Percentiles rank a stretch among this genome's conserved stretches.
These are phyloP conservation scores for Rhodotorula sp. DNA, from an alignment of 1,284 basidiomycete species.

Conservation along the genomic window DNA sequence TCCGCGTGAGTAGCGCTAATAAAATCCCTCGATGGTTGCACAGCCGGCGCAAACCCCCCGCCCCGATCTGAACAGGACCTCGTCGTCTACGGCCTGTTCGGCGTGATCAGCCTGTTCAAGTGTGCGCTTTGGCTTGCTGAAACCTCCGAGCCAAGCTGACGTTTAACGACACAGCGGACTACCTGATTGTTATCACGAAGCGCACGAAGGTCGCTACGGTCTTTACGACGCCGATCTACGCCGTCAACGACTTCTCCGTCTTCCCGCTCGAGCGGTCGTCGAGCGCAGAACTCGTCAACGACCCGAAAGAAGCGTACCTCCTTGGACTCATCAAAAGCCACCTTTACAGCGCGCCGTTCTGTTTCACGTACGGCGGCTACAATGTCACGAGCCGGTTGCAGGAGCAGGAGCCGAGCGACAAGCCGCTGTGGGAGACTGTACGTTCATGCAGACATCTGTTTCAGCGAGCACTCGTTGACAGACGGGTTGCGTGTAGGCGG, in stretches of 20 bases:
- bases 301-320: conserved; percentile 84
- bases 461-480: background rate
- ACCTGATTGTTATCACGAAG: conserved; percentile 83
- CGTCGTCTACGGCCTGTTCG: conserved; percentile 75
- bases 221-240: conserved; percentile 80
- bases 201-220: conserved; percentile 76
- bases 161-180: conserved; percentile 66
- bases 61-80: conserved; percentile 53
- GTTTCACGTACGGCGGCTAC: conserved; percentile 82
- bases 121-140: conserved; percentile 54
- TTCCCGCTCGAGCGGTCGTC: conserved; percentile 73
- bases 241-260: conserved; percentile 87
- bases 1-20: background rate
- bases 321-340: conserved; percentile 83
- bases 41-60: conserved; percentile 48
- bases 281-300: conserved; percentile 58
- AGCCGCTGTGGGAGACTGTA: conserved; percentile 65
- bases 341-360: conserved; percentile 69
- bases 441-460: conserved; percentile 46
- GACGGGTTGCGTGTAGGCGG: conserved; percentile 59
- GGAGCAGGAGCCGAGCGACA: conserved; percentile 64
- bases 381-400: conserved; percentile 88
- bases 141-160: background rate
- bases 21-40: too few relatives aligned
- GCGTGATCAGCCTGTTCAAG: conserved; percentile 77